Conservation (phyloP, 192 early-diverging fungal species). For the Backusella macrospora region DNA sequence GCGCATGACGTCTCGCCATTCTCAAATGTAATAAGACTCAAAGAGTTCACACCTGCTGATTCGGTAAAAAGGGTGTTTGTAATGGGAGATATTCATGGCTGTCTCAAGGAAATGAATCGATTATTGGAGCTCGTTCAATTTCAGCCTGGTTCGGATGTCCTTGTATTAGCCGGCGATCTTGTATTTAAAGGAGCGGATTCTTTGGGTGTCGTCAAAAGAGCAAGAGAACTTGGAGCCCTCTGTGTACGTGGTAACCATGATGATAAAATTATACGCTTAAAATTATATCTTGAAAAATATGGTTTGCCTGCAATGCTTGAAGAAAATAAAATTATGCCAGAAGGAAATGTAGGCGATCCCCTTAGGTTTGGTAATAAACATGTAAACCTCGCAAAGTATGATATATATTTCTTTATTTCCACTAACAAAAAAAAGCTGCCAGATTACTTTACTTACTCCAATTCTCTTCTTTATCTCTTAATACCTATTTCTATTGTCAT, state of each 20-base stretch:
- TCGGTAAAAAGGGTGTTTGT: constrained; percentile 52
- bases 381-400: constrained; percentile 40
- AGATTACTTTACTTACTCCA: too few relatives aligned
- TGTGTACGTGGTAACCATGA: constrained; percentile 79
- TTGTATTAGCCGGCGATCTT: constrained; percentile 71
- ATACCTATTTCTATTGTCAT: not conserved
- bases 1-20: constrained; percentile 25
- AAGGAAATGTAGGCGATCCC: constrained; percentile 40
- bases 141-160: constrained; percentile 44
- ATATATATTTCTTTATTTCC: not conserved
- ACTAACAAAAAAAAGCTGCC: not conserved
- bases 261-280: constrained; percentile 64
- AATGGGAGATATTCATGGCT: constrained; percentile 77
- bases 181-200: constrained; percentile 66
- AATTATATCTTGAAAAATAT: constrained; percentile 22
- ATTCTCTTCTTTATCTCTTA: not conserved
- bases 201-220: constrained; percentile 55
- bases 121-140: constrained; percentile 53
- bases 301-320: constrained; percentile 9
- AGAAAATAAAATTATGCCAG: constrained; percentile 20
- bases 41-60: not conserved
- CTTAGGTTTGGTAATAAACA: constrained; percentile 36
- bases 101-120: constrained; percentile 52
- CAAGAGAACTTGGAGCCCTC: constrained; percentile 48
- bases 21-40: constrained; percentile 31